Percentiles rank a stretch among this genome's conserved stretches.
Evolutionary conservation across 2,329 filamentous ascomycete genomes (phyloP).

Genomic region (Apiospora pterosperma): DNA sequence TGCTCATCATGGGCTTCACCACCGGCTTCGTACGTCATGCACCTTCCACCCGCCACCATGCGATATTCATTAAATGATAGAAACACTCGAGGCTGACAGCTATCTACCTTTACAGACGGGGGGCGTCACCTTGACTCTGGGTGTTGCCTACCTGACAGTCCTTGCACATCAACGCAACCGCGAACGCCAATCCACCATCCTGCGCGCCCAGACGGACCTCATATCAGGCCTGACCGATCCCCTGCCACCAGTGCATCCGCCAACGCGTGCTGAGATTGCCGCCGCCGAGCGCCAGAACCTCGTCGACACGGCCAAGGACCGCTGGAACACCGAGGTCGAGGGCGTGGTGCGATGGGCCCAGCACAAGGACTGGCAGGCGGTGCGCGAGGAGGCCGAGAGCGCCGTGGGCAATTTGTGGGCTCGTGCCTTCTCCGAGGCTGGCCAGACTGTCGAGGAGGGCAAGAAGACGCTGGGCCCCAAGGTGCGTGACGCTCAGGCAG

Average conservation of each 20-base stretch:
- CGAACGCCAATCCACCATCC: conserved; percentile 50
- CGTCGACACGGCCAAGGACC: conserved; percentile 67
- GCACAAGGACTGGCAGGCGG: conserved; percentile 60
- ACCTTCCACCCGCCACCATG: background rate
- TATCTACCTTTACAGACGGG: conserved; percentile 53
- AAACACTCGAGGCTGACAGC: background rate
- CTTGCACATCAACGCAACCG: conserved; percentile 69
- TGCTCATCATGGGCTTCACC: conserved; percentile 63
- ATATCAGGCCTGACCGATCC: conserved; percentile 51
- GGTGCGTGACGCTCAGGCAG: conserved; percentile 20
- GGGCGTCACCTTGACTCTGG: conserved; percentile 72
- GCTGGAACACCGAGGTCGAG: conserved; percentile 75
- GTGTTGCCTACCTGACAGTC: conserved; percentile 68
- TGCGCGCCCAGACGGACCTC: conserved; percentile 54
- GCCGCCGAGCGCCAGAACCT: conserved; percentile 52
- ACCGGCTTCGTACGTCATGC: conserved; percentile 65
- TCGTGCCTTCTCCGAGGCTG: conserved; percentile 31
- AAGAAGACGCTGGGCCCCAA: conserved; percentile 6
- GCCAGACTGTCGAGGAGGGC: conserved; percentile 23
- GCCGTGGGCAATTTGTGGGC: conserved; percentile 42
- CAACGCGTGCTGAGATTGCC: conserved; percentile 47
- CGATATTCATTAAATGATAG: conserved; percentile 7
- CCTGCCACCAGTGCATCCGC: conserved; percentile 40
- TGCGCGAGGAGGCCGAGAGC: conserved; percentile 56
- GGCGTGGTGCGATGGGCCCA: conserved; percentile 64